A percentile compares a stretch with the other conserved stretches of the same genome.
Evolutionary conservation across 768 basidiomycete genomes (phyloP).

Genomic region (Psilocybe cyanescens): DNA sequence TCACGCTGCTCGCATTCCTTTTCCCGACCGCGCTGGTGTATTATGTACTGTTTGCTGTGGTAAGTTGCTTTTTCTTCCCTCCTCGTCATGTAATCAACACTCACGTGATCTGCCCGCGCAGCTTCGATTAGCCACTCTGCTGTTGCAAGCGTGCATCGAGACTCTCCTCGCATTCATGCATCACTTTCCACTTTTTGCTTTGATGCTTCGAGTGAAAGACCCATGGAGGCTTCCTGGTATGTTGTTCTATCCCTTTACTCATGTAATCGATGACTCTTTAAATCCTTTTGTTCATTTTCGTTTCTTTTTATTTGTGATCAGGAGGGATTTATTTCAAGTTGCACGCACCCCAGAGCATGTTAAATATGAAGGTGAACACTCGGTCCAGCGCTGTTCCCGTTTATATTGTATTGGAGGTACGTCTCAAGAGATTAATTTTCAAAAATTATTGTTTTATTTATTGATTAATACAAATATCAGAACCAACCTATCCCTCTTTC

Average conservation of each 20-base stretch:
- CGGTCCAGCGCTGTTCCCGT: not conserved
- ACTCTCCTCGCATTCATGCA: slow-evolving; percentile 81
- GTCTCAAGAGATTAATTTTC: too few relatives aligned
- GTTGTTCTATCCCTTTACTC: slow-evolving; percentile 1
- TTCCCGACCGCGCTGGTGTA: slow-evolving; percentile 88
- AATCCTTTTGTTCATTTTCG: too few relatives aligned
- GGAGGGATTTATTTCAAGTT: slow-evolving; percentile 25
- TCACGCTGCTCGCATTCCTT: slow-evolving; percentile 80
- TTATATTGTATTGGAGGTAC: slow-evolving; percentile 37
- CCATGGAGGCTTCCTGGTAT: slow-evolving; percentile 81
- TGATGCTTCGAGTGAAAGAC: slow-evolving; percentile 86
- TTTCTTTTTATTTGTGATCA: slow-evolving; percentile 21
- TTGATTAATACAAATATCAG: slow-evolving; percentile 28
- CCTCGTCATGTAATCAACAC: not conserved
- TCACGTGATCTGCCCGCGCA: slow-evolving; percentile 50
- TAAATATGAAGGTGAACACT: not conserved
- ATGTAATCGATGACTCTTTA: too few relatives aligned
- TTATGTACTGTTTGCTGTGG: slow-evolving; percentile 79
- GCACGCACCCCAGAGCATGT: not conserved
- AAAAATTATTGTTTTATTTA: too few relatives aligned
- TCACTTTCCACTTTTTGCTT: slow-evolving; percentile 88
- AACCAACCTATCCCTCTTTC: slow-evolving; percentile 56
- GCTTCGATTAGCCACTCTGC: slow-evolving; percentile 46
- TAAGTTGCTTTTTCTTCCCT: slow-evolving; percentile 26
- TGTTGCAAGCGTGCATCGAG: slow-evolving; percentile 65